Evolutionary conservation across 164 flowering plant species (phyloP).

Genomic region (Annona squamosa): DNA sequence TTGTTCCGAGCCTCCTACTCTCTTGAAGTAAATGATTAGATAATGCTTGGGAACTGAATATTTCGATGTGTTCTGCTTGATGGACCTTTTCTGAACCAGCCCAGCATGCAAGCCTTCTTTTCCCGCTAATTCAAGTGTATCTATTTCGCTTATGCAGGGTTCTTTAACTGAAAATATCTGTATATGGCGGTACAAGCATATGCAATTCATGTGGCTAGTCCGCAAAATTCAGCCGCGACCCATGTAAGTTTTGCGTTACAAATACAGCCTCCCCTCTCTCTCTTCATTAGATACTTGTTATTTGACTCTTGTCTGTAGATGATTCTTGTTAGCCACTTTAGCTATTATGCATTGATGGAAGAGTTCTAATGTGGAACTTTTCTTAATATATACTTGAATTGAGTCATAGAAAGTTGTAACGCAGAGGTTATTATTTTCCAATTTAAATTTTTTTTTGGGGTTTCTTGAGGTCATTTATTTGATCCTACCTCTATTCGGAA

Average conservation of each 20-base stretch:
- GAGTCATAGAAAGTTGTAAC: no score
- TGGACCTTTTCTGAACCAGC: neutral
- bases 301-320: neutral
- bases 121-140: neutral
- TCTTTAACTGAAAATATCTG: neutral
- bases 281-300: no score
- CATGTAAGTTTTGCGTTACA: slow-evolving; percentile 5
- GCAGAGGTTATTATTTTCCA: no score
- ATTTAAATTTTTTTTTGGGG: no score
- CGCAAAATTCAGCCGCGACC: neutral
- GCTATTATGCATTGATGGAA: no score
- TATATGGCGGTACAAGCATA: slow-evolving; percentile 6
- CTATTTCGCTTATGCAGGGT: slow-evolving; percentile 1
- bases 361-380: no score
- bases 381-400: no score
- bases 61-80: neutral
- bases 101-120: neutral
- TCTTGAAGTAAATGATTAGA: neutral
- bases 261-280: no score
- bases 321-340: no score
- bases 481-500: no score
- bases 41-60: neutral
- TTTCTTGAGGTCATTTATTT: no score
- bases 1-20: neutral
- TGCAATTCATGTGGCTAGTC: neutral